phyloP scores from a whole-genome alignment of 495 filamentous ascomycete genomes.

The Xylaria telfairii region DNA sequence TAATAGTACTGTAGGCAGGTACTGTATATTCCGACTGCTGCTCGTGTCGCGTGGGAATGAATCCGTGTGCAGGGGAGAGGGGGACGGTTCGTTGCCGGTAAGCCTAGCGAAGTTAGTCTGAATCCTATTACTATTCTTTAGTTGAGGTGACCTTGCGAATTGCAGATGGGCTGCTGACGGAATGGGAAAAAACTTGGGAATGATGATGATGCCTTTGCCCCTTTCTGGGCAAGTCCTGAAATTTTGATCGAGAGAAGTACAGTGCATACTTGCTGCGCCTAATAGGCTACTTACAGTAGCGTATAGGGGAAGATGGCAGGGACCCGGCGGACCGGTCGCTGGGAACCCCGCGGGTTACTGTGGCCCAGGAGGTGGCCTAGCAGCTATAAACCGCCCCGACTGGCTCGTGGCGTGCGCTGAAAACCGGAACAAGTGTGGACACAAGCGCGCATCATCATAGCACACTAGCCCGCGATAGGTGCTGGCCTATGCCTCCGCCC shows the following conservation, averaged over 20 bases:
- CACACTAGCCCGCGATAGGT: constrained; percentile 1
- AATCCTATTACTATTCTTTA: background rate
- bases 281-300: too few species aligned
- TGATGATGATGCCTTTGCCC: constrained; percentile 9
- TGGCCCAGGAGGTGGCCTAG: too few species aligned
- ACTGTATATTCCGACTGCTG: background rate
- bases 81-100: constrained; percentile 23
- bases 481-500: constrained; percentile 29
- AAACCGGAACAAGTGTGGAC: background rate
- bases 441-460: constrained; percentile 18
- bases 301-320: constrained; percentile 1
- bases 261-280: background rate
- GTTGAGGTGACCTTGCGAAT: background rate
- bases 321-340: constrained; percentile 21
- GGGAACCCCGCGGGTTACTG: constrained; percentile 3
- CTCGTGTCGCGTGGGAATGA: constrained; percentile 11
- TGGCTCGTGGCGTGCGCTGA: constrained; percentile 4
- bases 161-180: constrained; percentile 15
- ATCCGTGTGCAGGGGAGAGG: background rate
- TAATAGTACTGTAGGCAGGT: background rate
- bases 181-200: background rate
- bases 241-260: background rate
- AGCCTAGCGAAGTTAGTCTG: constrained; percentile 22
- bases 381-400: background rate
- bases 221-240: constrained; percentile 8